Conservation (phyloP, 306 rosid species). For the Lotus japonicus region DNA sequence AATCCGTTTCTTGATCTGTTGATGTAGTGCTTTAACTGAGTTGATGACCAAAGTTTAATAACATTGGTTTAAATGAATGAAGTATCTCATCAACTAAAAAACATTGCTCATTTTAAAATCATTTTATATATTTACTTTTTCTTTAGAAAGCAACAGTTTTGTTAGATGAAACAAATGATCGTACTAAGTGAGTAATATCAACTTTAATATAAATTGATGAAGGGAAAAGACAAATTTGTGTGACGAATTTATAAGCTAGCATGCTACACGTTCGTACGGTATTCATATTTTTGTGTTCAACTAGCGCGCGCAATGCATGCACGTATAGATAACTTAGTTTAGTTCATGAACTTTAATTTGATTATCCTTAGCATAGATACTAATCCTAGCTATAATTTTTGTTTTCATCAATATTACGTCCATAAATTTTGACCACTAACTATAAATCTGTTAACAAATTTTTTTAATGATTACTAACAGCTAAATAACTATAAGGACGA, state of each 20-base stretch:
- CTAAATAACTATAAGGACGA: background rate
- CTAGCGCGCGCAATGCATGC: background rate
- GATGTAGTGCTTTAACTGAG: no score
- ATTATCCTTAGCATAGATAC: background rate
- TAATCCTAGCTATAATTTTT: background rate
- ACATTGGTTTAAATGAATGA: no score
- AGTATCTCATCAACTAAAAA: no score
- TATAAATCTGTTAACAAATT: background rate
- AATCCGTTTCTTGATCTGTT: no score
- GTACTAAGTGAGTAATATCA: no score
- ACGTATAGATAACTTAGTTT: background rate
- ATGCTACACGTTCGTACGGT: background rate
- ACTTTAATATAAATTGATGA: no score
- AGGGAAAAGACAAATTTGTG: background rate
- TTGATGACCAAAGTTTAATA: no score
- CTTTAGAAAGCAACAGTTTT: no score
- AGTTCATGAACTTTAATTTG: background rate
- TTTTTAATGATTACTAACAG: background rate
- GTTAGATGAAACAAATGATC: no score
- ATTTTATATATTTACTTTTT: no score
- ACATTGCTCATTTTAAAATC: no score
- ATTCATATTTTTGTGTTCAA: background rate
- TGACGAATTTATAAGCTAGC: background rate
- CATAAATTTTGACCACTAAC: background rate
- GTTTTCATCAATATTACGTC: background rate